A percentile compares a stretch with the other conserved stretches of the same genome.
These are phyloP conservation scores for Hymenoscyphus salicellus DNA, from an alignment of 2,329 filamentous ascomycete genomes.

Conservation along the genomic window DNA sequence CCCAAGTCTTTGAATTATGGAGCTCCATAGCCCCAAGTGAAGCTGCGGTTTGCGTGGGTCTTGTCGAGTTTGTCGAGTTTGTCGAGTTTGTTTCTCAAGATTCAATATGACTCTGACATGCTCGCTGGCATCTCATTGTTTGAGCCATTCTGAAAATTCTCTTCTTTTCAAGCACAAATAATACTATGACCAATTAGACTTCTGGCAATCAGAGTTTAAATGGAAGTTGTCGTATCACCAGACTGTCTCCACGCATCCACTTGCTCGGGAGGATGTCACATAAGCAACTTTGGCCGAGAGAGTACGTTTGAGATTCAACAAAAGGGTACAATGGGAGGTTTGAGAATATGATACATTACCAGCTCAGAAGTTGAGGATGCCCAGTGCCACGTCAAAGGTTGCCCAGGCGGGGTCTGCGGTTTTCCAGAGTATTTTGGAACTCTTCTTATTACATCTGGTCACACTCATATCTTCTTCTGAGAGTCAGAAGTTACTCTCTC, in stretches of 20 bases:
- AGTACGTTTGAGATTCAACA: not conserved
- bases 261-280: not conserved
- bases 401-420: not conserved
- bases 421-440: not conserved
- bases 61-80: slow-evolving; percentile 1
- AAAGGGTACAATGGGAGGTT: not conserved
- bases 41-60: not conserved
- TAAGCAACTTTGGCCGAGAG: slow-evolving; percentile 1
- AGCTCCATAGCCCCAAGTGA: not conserved
- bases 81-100: not conserved
- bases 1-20: not conserved
- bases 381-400: not conserved
- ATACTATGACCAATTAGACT: not conserved
- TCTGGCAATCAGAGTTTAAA: not conserved
- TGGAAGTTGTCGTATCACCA: not conserved
- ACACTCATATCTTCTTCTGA: not conserved
- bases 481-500: not conserved
- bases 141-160: not conserved
- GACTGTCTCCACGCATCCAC: not conserved
- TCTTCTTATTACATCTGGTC: not conserved
- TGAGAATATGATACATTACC: not conserved
- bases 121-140: not conserved
- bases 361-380: not conserved
- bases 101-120: not conserved
- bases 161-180: not conserved